Percentiles rank a stretch among this genome's conserved stretches.
Evolutionary conservation across 2,329 filamentous ascomycete species (phyloP).

Genomic region (Calonectria henricotiae): DNA sequence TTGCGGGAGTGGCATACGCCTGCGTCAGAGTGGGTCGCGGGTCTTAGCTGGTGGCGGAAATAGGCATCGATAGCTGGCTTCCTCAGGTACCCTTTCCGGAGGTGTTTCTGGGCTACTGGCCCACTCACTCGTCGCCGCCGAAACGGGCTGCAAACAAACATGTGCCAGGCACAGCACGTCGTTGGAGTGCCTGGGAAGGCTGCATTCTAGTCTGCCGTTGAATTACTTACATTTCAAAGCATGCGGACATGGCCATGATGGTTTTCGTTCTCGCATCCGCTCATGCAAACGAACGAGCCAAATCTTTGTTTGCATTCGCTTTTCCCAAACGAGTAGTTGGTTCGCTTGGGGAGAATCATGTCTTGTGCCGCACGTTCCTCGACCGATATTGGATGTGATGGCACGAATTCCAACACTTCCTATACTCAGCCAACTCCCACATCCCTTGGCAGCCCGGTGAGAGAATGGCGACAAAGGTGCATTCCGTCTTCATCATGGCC

Average conservation of each 20-base stretch:
- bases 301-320: not conserved
- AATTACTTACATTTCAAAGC: not conserved
- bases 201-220: not conserved
- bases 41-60: constrained; percentile 20
- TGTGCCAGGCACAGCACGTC: not conserved
- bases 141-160: constrained; percentile 17
- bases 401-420: not conserved
- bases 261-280: not conserved
- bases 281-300: not conserved
- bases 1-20: constrained; percentile 34
- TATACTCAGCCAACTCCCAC: not conserved
- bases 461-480: not conserved
- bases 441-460: not conserved
- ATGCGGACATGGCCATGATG: no score
- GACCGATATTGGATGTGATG: not conserved
- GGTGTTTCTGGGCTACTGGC: not conserved
- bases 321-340: not conserved
- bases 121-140: not conserved
- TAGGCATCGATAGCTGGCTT: constrained; percentile 4
- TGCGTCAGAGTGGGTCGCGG: constrained; percentile 52
- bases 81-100: constrained; percentile 18
- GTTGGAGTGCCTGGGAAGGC: not conserved
- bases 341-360: not conserved
- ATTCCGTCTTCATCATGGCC: not conserved
- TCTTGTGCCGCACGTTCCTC: not conserved